Evolutionary conservation across 352 stramenopile genomes (phyloP).

Genomic region (Hyaloperonospora brassicae): DNA sequence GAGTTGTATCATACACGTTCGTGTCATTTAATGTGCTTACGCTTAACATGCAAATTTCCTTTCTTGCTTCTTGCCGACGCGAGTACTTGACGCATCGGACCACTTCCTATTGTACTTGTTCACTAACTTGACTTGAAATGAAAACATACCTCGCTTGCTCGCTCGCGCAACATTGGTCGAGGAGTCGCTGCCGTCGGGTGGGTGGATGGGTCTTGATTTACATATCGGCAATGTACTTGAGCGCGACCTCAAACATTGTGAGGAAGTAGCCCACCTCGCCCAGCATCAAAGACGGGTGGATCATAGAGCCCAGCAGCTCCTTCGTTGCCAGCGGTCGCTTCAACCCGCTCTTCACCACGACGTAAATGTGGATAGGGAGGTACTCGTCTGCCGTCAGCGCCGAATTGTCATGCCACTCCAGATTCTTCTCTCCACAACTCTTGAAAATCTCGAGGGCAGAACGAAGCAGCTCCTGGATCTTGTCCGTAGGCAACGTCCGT

Average conservation of each 20-base stretch:
- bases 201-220: conserved; percentile 17
- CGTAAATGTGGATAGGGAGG: conserved; percentile 82
- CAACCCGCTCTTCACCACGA: conserved; percentile 70
- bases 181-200: too few species aligned
- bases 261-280: conserved; percentile 82
- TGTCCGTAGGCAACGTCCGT: conserved; percentile 56
- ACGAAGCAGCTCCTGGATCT: conserved; percentile 73
- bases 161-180: conserved; percentile 1
- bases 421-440: conserved; percentile 66
- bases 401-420: conserved; percentile 70
- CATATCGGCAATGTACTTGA: conserved; percentile 85
- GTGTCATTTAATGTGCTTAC: conserved; percentile 14
- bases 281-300: conserved; percentile 76
- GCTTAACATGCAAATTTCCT: conserved; percentile 19
- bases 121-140: conserved; percentile 23
- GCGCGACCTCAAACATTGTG: conserved; percentile 82
- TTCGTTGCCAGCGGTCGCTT: conserved; percentile 67
- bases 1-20: conserved; percentile 1
- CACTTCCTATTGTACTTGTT: conserved; percentile 32
- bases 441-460: conserved; percentile 76
- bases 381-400: conserved; percentile 77
- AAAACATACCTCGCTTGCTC: conserved; percentile 7
- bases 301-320: conserved; percentile 72
- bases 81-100: conserved; percentile 15
- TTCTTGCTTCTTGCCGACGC: conserved; percentile 10